A percentile compares a stretch with the other conserved stretches of the same genome.
phyloP scores from a whole-genome alignment of 139 green algal species.

The Desmodesmus armatus region DNA sequence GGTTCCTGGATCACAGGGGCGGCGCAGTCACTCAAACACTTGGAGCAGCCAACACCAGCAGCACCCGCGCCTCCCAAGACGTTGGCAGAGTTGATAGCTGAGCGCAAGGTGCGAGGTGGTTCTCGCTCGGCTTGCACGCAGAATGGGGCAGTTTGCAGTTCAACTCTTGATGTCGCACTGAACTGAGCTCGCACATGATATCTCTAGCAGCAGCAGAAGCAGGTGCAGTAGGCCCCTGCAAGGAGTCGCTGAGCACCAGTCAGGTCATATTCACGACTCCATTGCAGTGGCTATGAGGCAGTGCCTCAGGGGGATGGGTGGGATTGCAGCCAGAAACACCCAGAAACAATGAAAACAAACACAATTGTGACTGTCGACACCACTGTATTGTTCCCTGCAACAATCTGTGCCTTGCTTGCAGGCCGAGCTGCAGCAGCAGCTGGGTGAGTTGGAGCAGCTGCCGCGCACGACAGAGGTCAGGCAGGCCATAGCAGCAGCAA shows the following conservation, averaged over 20 bases:
- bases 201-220: too few species aligned
- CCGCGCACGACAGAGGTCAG: slow-evolving; percentile 21
- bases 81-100: slow-evolving; percentile 35
- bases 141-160: not conserved
- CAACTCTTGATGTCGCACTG: not conserved
- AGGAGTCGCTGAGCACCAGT: not conserved
- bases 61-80: not conserved
- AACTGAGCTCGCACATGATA: too few species aligned
- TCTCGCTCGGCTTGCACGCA: not conserved
- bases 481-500: not conserved
- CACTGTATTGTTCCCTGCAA: not conserved
- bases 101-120: slow-evolving; percentile 14
- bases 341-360: too few species aligned
- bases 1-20: slow-evolving; percentile 32
- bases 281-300: not conserved
- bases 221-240: not conserved
- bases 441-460: slow-evolving; percentile 31
- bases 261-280: not conserved
- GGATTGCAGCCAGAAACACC: too few species aligned
- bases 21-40: not conserved
- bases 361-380: too few species aligned
- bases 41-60: not conserved
- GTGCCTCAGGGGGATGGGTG: too few species aligned
- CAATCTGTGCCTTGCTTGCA: not conserved
- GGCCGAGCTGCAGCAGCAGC: slow-evolving; percentile 29